A percentile compares a stretch with the other conserved stretches of the same genome.
Evolutionary conservation across 2,329 filamentous ascomycete genomes (phyloP).

Genomic region (Stagonosporopsis tanaceti): DNA sequence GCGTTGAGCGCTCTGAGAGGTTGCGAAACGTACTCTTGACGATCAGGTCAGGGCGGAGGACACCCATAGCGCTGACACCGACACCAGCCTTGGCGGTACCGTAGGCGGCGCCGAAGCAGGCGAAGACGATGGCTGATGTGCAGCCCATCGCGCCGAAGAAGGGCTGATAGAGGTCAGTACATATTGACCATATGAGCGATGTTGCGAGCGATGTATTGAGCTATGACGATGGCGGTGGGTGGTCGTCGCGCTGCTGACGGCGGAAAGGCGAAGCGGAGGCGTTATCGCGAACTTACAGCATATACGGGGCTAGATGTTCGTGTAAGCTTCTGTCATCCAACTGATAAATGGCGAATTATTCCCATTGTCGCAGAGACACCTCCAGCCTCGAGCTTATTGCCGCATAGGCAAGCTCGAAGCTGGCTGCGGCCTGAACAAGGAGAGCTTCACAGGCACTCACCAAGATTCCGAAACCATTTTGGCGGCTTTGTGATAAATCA

Average conservation of each 20-base stretch:
- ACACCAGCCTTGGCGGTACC: conserved; percentile 99
- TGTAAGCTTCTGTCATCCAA: conserved; percentile 40
- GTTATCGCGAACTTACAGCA: conserved; percentile 77
- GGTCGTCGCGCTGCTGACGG: conserved; percentile 28
- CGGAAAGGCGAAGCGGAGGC: conserved; percentile 32
- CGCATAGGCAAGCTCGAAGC: conserved; percentile 48
- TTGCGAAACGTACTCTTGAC: conserved; percentile 87
- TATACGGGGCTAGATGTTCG: conserved; percentile 81
- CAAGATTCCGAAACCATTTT: conserved; percentile 83
- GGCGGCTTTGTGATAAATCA: conserved; percentile 43
- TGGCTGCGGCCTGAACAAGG: conserved; percentile 35
- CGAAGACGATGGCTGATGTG: conserved; percentile 94
- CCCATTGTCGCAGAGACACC: conserved; percentile 23
- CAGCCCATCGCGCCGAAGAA: conserved; percentile 99
- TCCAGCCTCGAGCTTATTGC: conserved; percentile 46
- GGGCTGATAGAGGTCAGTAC: conserved; percentile 61
- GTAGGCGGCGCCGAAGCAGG: conserved; percentile 95
- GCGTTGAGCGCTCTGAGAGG: not conserved
- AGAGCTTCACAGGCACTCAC: conserved; percentile 65
- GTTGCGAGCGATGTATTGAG: conserved; percentile 20
- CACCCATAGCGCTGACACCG: conserved; percentile 98
- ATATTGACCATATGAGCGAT: not conserved
- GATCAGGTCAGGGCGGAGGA: conserved; percentile 95
- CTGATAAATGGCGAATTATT: conserved; percentile 5
- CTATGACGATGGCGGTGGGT: conserved; percentile 21